phyloP scores from a whole-genome alignment of 2,329 filamentous ascomycete species.

The Cladosporium sp. region DNA sequence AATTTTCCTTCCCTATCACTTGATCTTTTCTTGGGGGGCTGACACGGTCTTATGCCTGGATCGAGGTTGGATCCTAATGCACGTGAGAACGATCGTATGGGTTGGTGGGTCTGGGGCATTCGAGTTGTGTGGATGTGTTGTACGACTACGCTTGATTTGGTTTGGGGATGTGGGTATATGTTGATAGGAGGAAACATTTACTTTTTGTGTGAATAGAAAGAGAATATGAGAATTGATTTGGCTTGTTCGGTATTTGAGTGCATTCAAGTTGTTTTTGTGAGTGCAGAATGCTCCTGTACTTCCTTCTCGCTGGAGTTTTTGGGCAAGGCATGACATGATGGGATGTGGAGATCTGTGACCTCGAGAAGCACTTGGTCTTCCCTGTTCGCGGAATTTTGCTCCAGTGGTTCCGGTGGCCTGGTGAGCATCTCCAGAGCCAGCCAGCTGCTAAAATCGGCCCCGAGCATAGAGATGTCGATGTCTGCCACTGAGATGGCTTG shows the following conservation, averaged over 20 bases:
- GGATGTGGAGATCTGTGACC: neutral
- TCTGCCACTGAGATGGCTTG: neutral
- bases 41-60: neutral
- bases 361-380: neutral
- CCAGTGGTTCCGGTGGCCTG: neutral
- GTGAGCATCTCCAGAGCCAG: neutral
- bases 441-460: neutral
- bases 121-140: neutral
- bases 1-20: neutral
- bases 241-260: neutral
- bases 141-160: neutral
- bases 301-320: neutral
- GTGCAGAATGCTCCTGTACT: neutral
- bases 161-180: neutral
- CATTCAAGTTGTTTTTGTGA: no score
- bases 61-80: neutral
- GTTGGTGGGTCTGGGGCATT: neutral
- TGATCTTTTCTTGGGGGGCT: neutral
- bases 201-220: constrained; percentile 6
- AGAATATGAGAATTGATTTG: neutral
- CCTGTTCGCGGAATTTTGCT: neutral
- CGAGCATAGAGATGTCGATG: neutral
- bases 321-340: neutral
- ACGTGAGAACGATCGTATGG: neutral
- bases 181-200: neutral